Percentiles rank a stretch among this genome's conserved stretches.
phyloP scores from a whole-genome alignment of 345 rosid genomes.

The Excoecaria cochinchinensis region DNA sequence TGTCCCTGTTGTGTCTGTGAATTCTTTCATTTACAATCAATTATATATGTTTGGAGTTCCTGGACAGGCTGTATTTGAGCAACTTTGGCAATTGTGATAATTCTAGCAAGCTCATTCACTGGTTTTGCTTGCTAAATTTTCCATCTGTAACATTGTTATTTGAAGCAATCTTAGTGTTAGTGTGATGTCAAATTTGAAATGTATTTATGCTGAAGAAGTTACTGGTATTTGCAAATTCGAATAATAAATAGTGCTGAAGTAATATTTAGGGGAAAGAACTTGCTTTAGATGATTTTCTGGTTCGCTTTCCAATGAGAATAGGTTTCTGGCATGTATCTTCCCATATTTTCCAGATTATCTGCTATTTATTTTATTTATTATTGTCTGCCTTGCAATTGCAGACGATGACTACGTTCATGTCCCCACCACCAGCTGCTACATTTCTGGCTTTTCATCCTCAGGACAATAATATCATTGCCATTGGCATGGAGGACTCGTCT shows the following conservation, averaged over 20 bases:
- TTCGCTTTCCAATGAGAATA: too few relatives aligned
- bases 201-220: too few relatives aligned
- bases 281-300: not conserved
- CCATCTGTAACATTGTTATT: not conserved
- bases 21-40: not conserved
- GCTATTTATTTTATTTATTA: not conserved
- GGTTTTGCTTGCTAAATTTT: not conserved
- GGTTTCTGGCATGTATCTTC: not conserved
- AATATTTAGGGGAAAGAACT: not conserved
- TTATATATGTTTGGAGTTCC: not conserved
- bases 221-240: not conserved
- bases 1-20: conserved; percentile 1
- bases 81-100: not conserved
- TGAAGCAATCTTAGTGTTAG: not conserved
- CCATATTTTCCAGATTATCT: not conserved
- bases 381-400: conserved; percentile 27
- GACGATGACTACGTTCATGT: conserved; percentile 80
- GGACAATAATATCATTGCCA: conserved; percentile 71
- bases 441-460: conserved; percentile 79
- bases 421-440: conserved; percentile 81
- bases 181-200: too few relatives aligned
- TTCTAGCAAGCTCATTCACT: not conserved
- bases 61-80: not conserved
- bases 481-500: conserved; percentile 83
- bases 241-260: not conserved